phyloP scores from a whole-genome alignment of 371 early-diverging fungal genomes.

The Lichtheimia hyalospora region DNA sequence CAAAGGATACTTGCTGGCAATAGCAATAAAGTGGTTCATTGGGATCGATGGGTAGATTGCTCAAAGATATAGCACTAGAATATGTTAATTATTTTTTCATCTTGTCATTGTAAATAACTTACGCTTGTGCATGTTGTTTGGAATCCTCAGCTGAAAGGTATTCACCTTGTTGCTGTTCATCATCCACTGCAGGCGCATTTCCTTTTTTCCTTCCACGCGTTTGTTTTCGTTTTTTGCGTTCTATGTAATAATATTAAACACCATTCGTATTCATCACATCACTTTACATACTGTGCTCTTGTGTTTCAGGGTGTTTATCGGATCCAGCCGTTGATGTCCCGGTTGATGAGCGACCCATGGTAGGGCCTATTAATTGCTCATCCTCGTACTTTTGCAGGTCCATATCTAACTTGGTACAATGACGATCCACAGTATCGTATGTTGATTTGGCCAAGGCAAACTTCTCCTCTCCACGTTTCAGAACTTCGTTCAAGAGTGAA shows the following conservation, averaged over 20 bases:
- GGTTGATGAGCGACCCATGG: slow-evolving; percentile 16
- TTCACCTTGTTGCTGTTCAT: slow-evolving; percentile 14
- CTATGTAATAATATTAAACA: not conserved
- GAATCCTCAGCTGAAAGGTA: slow-evolving; percentile 33
- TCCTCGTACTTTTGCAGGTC: slow-evolving; percentile 90
- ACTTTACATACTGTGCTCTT: not conserved
- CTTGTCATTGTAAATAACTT: slow-evolving; percentile 8
- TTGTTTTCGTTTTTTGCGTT: not conserved
- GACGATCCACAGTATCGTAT: slow-evolving; percentile 92
- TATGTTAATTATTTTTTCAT: not conserved
- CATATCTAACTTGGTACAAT: slow-evolving; percentile 87
- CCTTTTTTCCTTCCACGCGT: slow-evolving; percentile 18
- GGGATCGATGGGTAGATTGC: slow-evolving; percentile 89
- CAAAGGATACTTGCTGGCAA: slow-evolving; percentile 93
- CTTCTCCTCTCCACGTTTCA: slow-evolving; percentile 93
- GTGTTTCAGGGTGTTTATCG: not conserved
- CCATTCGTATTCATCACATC: not conserved
- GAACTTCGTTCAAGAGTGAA: slow-evolving; percentile 60
- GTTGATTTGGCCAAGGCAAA: slow-evolving; percentile 89
- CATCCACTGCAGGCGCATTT: slow-evolving; percentile 8
- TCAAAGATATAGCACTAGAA: slow-evolving; percentile 37
- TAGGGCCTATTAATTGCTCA: slow-evolving; percentile 73
- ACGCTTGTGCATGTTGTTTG: slow-evolving; percentile 40
- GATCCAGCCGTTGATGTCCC: slow-evolving; percentile 17
- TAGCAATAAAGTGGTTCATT: slow-evolving; percentile 95